These are phyloP conservation scores for Leccinum uliginosum DNA, from an alignment of 768 basidiomycete genomes.

Conservation along the genomic window DNA sequence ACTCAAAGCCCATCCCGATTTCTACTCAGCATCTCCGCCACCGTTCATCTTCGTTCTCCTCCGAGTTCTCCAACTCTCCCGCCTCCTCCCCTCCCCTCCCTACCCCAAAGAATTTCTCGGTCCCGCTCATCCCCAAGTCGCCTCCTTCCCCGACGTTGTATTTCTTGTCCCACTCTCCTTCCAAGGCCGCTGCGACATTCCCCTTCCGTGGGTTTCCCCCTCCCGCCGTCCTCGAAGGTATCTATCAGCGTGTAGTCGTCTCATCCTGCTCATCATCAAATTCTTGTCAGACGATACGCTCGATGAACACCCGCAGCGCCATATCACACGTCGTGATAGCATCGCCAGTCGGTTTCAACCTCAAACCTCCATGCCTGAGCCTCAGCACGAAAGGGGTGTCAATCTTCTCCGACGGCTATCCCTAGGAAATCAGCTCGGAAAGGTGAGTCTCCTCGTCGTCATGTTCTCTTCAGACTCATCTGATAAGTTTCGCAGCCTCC, in stretches of 20 bases:
- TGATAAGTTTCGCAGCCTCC: conserved; percentile 9
- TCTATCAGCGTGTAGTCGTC: conserved; percentile 6
- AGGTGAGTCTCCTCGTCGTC: conserved; percentile 39
- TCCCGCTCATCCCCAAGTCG: conserved; percentile 45
- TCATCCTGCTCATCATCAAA: not conserved
- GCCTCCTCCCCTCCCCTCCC: conserved; percentile 49
- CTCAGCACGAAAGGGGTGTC: conserved; percentile 60
- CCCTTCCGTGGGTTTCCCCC: conserved; percentile 55
- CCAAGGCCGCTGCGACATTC: conserved; percentile 51
- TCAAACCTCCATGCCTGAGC: conserved; percentile 40
- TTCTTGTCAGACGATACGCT: conserved; percentile 34
- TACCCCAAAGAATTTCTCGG: conserved; percentile 43
- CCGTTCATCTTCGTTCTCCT: conserved; percentile 63
- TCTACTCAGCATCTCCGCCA: conserved; percentile 39
- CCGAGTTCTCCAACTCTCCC: conserved; percentile 51
- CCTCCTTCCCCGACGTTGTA: conserved; percentile 71
- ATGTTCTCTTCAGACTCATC: not conserved
- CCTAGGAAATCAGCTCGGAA: conserved; percentile 53
- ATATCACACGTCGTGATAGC: conserved; percentile 61
- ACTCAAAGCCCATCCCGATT: conserved; percentile 66
- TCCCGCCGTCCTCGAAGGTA: conserved; percentile 62
- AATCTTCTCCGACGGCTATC: conserved; percentile 75
- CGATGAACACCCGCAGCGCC: conserved; percentile 38
- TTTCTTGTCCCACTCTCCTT: conserved; percentile 57
- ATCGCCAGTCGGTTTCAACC: conserved; percentile 50